Conservation (phyloP, 768 basidiomycete species). For the Lactifluus piperatus region DNA sequence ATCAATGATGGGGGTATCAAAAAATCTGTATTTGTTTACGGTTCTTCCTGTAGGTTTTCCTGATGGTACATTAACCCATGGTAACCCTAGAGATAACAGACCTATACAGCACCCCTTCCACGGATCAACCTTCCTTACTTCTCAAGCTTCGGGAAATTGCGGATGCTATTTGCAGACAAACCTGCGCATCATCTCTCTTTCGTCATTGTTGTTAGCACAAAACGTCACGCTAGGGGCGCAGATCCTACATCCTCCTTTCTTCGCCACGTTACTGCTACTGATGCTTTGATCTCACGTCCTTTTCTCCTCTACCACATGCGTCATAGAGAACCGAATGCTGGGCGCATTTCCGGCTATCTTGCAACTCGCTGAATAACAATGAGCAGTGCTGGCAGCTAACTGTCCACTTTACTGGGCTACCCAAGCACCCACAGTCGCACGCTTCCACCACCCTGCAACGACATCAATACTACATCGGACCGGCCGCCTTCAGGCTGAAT, state of each 20-base stretch:
- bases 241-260: not conserved
- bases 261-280: not conserved
- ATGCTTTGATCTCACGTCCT: not conserved
- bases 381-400: not conserved
- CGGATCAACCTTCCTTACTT: not conserved
- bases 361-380: not conserved
- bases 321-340: not conserved
- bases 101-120: no score
- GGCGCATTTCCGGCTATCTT: not conserved
- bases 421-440: not conserved
- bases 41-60: no score
- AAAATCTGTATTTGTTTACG: no score
- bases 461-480: not conserved
- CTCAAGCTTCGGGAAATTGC: not conserved
- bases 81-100: no score
- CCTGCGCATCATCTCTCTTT: not conserved
- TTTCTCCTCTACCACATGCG: not conserved
- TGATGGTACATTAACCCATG: no score
- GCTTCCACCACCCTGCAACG: not conserved
- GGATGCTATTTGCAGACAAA: not conserved
- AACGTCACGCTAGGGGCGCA: not conserved
- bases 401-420: not conserved
- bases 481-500: not conserved
- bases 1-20: no score
- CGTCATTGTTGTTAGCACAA: not conserved